Base-by-base conservation (phyloP, 2,329 filamentous ascomycete species). In the Beauveria sp. region DNA sequence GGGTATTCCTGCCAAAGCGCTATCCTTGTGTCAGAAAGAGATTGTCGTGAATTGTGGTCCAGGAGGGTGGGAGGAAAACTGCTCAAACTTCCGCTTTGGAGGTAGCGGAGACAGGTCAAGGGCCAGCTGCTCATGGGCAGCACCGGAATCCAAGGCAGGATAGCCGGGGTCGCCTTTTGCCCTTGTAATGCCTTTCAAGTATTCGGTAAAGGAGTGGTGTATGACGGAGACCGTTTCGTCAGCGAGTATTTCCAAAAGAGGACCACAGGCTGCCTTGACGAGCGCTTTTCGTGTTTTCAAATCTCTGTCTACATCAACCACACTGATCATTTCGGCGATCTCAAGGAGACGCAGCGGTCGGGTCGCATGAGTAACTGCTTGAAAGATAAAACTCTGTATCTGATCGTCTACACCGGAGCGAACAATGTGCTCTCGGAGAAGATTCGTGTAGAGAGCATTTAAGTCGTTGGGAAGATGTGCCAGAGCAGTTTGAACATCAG, bases 151-250 rank as follows among this genome's bases (percentile, higher is more conserved):
- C 40, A 60, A 52, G 5, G 67, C 28, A 3, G 66, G 66, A 51
- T 67, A 72, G 2, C 60, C 62, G 3, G 12, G 18, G 5, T 38
- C 46, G n/a, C 60, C 56, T 2, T 46, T 51, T 0, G 43, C 38
- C 22, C 67, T 62, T 2, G 66, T 70, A 2, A 51, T 55, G 3
- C 68, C 69, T 42, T 67, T 66, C 12, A 80, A 70, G 66, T 76
- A 81, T 62, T 81, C 79, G 0, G 79, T 80, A 42, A 81, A 74
- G 1, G 77, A 80, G 60, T 81, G 79, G 60, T 82, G 79, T 3
- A 81, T 72, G 16, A 81, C 72, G 24, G 69, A 72, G 22, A 80
- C 68, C 0, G 75, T 77, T 53, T 79, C 78, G 59, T 81, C 77
- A 9, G 75, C 72, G 1, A 77, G 68, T 31, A 80, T 72, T 61